Conservation (phyloP, 2,329 filamentous ascomycete species). For the Daldinia sp. region DNA sequence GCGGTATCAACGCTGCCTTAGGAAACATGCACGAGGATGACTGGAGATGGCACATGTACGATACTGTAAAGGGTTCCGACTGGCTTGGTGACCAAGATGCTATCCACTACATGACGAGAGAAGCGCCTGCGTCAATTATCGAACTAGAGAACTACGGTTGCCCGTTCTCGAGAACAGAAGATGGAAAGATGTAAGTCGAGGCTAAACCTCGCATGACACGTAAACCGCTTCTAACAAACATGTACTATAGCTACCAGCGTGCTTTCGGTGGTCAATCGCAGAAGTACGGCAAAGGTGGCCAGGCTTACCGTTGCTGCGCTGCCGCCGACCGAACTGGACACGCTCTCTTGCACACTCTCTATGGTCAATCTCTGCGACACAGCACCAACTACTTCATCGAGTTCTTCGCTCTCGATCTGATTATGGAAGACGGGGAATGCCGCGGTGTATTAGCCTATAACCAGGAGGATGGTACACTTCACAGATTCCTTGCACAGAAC, state of each 20-base stretch:
- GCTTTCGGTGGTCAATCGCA: slow-evolving; percentile 98
- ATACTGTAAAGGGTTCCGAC: slow-evolving; percentile 97
- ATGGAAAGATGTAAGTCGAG: slow-evolving; percentile 84
- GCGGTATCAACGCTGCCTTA: slow-evolving; percentile 88
- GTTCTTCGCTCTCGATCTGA: slow-evolving; percentile 95
- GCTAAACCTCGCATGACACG: background rate
- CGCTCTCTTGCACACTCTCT: slow-evolving; percentile 97
- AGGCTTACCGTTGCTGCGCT: slow-evolving; percentile 97
- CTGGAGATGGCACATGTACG: slow-evolving; percentile 99
- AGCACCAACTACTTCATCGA: slow-evolving; percentile 99
- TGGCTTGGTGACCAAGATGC: slow-evolving; percentile 98
- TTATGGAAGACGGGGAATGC: slow-evolving; percentile 98
- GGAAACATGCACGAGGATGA: slow-evolving; percentile 99
- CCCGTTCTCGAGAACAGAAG: slow-evolving; percentile 95
- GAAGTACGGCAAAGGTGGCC: slow-evolving; percentile 94
- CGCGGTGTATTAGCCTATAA: slow-evolving; percentile 98
- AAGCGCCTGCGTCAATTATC: slow-evolving; percentile 90
- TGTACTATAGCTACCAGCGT: slow-evolving; percentile 81
- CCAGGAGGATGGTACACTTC: slow-evolving; percentile 97
- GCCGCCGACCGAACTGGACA: slow-evolving; percentile 97
- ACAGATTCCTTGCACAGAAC: slow-evolving; percentile 96
- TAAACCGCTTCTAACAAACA: slow-evolving; percentile 41
- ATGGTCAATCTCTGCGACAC: slow-evolving; percentile 95
- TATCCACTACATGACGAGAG: slow-evolving; percentile 98
- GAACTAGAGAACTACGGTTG: slow-evolving; percentile 98